Conservation (phyloP, 495 filamentous ascomycete genomes). For the Amorphotheca resinae region DNA sequence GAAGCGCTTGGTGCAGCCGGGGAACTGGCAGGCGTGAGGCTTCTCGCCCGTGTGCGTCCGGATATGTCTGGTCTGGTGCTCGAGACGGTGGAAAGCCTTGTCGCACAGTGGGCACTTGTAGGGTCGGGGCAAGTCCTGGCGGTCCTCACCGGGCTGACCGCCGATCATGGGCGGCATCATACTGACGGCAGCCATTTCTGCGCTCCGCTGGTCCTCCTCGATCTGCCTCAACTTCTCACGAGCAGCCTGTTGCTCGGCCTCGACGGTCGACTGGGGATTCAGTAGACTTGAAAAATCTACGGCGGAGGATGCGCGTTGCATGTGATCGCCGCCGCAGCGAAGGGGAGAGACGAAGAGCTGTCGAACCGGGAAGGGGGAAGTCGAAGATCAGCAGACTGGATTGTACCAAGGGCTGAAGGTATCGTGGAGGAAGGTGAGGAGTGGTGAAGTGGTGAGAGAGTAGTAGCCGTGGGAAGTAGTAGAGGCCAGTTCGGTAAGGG, state of each 20-base stretch:
- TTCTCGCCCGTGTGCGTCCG: constrained; percentile 97
- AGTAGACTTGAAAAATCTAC: constrained; percentile 52
- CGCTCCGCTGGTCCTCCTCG: constrained; percentile 13
- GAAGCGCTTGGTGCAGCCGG: constrained; percentile 95
- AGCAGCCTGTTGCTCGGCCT: constrained; percentile 18
- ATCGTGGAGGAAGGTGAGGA: no score
- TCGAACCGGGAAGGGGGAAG: no score
- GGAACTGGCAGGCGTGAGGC: constrained; percentile 88
- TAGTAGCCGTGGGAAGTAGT: no score
- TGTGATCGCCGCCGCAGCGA: constrained; percentile 30
- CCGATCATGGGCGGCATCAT: constrained; percentile 19
- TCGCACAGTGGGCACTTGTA: constrained; percentile 99
- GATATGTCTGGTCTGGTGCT: constrained; percentile 97
- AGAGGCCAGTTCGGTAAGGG: no score
- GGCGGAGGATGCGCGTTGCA: constrained; percentile 44
- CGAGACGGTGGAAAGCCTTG: constrained; percentile 95
- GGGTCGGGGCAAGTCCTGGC: constrained; percentile 71
- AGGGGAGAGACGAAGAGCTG: neutral
- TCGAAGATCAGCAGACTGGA: no score
- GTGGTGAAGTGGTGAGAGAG: no score
- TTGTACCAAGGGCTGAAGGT: no score
- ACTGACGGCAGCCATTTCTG: constrained; percentile 17
- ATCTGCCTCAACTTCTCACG: constrained; percentile 16
- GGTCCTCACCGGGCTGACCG: constrained; percentile 12
- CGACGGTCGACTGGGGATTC: constrained; percentile 32